Conservation (phyloP, 305 asterid genomes). For the Fraxinus velutina region DNA sequence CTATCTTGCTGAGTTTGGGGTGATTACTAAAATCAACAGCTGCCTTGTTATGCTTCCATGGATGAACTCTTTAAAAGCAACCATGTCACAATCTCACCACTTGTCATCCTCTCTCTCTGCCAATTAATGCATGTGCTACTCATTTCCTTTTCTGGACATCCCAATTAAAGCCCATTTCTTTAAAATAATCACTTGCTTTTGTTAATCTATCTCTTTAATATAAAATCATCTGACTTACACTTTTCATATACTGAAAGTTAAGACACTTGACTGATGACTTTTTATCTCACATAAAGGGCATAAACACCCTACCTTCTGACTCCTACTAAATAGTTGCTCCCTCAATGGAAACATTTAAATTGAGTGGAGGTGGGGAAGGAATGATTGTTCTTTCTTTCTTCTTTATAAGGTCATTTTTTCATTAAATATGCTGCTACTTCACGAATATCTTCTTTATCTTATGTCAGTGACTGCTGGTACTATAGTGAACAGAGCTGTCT, state of each 20-base stretch:
- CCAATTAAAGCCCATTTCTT: not conserved
- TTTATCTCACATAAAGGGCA: not conserved
- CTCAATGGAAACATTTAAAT: not conserved
- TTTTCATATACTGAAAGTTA: not conserved
- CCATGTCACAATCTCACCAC: not conserved
- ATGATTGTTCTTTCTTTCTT: not conserved
- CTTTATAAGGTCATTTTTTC: not conserved
- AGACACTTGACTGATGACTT: not conserved
- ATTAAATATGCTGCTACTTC: not conserved
- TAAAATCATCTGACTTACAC: not conserved
- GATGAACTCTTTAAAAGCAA: not conserved
- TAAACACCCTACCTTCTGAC: not conserved
- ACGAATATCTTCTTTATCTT: not conserved
- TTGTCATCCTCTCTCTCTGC: not conserved
- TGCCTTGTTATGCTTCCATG: not conserved
- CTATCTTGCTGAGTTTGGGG: not conserved
- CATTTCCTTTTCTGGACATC: not conserved
- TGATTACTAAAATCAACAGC: not conserved
- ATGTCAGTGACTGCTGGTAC: not conserved
- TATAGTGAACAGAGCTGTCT: not conserved
- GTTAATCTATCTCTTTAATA: not conserved
- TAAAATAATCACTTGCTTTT: not conserved
- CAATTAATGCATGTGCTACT: not conserved
- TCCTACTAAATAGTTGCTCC: not conserved
- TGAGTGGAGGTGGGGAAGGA: not conserved